Base-by-base conservation (phyloP, 805 yeast genomes). In the Candida cerambycidarum region DNA sequence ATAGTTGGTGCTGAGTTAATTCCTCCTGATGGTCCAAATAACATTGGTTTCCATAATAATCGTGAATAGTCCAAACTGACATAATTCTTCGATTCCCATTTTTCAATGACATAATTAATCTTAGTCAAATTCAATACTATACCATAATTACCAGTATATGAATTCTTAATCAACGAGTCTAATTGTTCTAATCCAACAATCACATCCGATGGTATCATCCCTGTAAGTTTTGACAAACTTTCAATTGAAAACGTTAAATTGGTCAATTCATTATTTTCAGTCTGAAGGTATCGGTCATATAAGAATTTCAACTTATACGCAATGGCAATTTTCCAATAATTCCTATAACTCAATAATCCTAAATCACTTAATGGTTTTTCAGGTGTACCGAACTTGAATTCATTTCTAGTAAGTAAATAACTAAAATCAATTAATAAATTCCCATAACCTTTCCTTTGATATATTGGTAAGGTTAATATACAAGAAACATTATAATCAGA, bases 361-460 rank as follows among this genome's bases (percentile, higher is more conserved):
- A 92, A 66, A 50, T 85, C 90, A 51, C 93, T 83, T 44, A 92
- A 70, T 0, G 99, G 99, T 57, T 90, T 92, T 55, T 93, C 99
- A 0, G 99, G 99, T 0, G 97, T 86, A 0, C 98, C 99, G 43
- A 76, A 75, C 48, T 82, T 83, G 52, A 76, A 80, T 58, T 92
- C 97, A 44, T 79, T 73, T 39, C 84, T 69, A 1, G 93, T 78
- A 37, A 93, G 65, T 13, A 89, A 63, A 57, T 93, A 93, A 43
- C 96, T 87, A 60, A 93, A 89, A 50, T 87, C 95, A 57, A 93
- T 92, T 44, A 93, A 69, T 46, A 92, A 76, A 58, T 80, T 83
- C 2, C 99, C 99, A 62, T 85, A 89, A 0, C 98, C 98, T 48
- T 80, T 79, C 39, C 96, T 65, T 63, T 92, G 97, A 58, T 83